These are phyloP conservation scores for Oropetium thomaeum DNA, from an alignment of 176 grass and related monocot species.

Conservation along the genomic window DNA sequence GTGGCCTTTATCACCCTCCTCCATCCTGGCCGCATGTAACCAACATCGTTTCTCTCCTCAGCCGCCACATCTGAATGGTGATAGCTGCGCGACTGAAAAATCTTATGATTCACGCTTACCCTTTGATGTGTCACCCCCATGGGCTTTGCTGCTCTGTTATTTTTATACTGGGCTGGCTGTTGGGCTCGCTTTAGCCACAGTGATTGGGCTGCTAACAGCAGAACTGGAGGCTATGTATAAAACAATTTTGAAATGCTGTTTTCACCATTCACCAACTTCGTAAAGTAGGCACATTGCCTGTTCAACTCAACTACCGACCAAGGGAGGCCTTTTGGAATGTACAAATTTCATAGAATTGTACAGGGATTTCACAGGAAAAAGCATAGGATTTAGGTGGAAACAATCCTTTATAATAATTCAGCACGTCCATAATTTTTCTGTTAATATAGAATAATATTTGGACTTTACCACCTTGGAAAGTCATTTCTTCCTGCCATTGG, in stretches of 20 bases:
- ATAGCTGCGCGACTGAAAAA: not conserved
- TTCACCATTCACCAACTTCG: not conserved
- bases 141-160: not conserved
- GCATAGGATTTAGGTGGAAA: too few species aligned
- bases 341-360: too few species aligned
- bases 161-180: not conserved
- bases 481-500: not conserved
- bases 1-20: not conserved
- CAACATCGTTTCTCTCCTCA: not conserved
- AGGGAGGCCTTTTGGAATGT: too few species aligned
- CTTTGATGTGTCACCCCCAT: not conserved
- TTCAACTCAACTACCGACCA: not conserved
- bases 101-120: not conserved
- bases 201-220: not conserved
- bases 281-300: not conserved
- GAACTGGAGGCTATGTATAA: not conserved
- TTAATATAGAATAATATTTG: not conserved
- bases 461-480: constrained; percentile 8
- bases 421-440: not conserved
- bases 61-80: not conserved
- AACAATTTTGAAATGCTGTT: not conserved
- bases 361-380: too few species aligned
- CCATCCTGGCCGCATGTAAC: not conserved
- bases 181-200: not conserved
- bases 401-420: not conserved